Evolutionary conservation across 768 basidiomycete species (phyloP), one percentile per base, ranked within the genome.

Genomic region (Sarcomyxa edulis): DNA sequence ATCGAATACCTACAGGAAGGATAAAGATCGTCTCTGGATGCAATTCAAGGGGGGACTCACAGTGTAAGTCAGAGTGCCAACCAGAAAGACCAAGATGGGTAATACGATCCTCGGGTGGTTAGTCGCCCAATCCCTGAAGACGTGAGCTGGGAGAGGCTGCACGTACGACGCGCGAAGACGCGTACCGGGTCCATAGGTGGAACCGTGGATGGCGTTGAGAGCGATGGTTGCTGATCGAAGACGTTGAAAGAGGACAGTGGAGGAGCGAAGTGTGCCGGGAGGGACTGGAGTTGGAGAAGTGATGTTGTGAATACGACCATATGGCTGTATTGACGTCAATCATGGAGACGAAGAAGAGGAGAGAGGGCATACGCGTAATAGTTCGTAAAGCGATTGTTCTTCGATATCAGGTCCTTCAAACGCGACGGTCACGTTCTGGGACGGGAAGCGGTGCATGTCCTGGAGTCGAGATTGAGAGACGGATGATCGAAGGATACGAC

Each of bases 61-160:
- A 5, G 88, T 84, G 55, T 95, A 96, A 15, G 89, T 89, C 25
- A 98, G 49, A 2, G 84, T 83, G 8, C 93, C 95, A n/a, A 98
- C 56, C 2, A 98, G 62, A 58, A 97, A 96, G 29, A 92, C 74
- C 2, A 92, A 43, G 12, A 92, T 58, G 0, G 92, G 91, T 3
- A 93, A 58, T 37, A 82, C 78, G 35, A 96, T 83, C 44, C 78
- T 80, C 6, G 95, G 94, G 61, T 98, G 94, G n/a, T 61, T 68
- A 2, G 84, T 69, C 44, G 92, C 68, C 85, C 92, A 97, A 55
- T 82, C 81, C 22, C 85, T 69, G 20, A 91, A 56, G 14, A 58
- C 69, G 48, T 85, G 82, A 1, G 71, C 73, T 51, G 79, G 74
- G n/a, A 83, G 61, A 11, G 83, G 81, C 32, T 66, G 66, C 48